Conservation (phyloP, 73 alveolate genomes). For the Paramecium sonneborni region DNA sequence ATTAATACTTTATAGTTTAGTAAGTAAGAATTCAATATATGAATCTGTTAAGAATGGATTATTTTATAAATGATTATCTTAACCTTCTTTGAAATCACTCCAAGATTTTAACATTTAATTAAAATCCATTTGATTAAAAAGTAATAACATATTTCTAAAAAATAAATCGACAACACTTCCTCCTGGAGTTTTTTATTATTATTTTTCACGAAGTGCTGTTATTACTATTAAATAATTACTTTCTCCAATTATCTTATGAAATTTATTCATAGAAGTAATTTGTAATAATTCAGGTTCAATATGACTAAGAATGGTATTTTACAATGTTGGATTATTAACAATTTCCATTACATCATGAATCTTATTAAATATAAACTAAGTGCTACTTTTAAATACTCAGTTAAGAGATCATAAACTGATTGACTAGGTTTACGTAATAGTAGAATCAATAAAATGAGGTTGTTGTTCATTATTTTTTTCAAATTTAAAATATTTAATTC, state of each 20-base stretch:
- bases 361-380: neutral
- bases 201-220: constrained; percentile 3
- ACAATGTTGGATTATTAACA: constrained; percentile 10
- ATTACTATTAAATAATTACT: neutral
- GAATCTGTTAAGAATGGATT: constrained; percentile 39
- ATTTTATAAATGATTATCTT: constrained; percentile 7
- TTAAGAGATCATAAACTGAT: neutral
- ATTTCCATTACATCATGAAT: neutral
- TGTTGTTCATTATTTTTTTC: constrained; percentile 31
- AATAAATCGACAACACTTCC: constrained; percentile 51
- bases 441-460: neutral
- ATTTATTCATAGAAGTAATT: neutral
- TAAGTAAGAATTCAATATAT: neutral
- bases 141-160: neutral
- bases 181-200: neutral
- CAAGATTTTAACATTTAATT: constrained; percentile 1
- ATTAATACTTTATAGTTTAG: neutral
- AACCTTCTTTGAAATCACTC: neutral
- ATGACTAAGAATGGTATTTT: neutral
- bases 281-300: neutral
- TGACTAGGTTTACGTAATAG: constrained; percentile 31
- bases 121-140: constrained; percentile 40
- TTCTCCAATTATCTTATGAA: constrained; percentile 45
- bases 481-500: neutral
- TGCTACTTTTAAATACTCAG: constrained; percentile 2